These are phyloP conservation scores for Neofusicoccum sp. DNA, from an alignment of 2,329 filamentous ascomycete species.

Conservation along the genomic window DNA sequence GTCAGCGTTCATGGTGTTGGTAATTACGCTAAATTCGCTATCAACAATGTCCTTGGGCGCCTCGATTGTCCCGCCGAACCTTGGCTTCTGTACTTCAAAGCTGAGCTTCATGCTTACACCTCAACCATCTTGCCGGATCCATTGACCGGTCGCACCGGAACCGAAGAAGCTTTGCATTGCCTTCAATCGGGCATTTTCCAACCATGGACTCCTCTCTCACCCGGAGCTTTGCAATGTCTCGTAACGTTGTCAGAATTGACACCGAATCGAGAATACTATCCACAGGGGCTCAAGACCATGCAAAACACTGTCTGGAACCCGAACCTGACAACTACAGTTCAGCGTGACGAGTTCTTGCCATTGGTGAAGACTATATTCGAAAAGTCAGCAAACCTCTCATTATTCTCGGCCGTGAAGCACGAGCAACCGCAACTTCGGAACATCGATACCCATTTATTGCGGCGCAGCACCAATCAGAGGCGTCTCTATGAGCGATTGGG, in stretches of 20 bases:
- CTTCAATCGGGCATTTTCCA: conserved; percentile 52
- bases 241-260: conserved; percentile 35
- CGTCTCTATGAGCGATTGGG: neutral
- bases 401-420: neutral
- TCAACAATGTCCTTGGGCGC: conserved; percentile 56
- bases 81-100: conserved; percentile 55
- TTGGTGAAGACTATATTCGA: conserved; percentile 22
- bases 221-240: conserved; percentile 19
- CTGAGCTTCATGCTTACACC: conserved; percentile 60
- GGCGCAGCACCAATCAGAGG: neutral
- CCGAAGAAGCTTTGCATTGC: conserved; percentile 57
- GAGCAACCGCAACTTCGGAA: neutral
- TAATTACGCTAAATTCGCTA: conserved; percentile 50
- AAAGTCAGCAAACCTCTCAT: conserved; percentile 19
- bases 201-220: conserved; percentile 28
- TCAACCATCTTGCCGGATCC: conserved; percentile 58
- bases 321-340: conserved; percentile 25
- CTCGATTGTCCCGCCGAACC: conserved; percentile 60
- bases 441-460: neutral
- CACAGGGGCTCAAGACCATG: conserved; percentile 27
- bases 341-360: conserved; percentile 31
- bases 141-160: conserved; percentile 59
- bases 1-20: conserved; percentile 39
- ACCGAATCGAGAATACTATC: conserved; percentile 36
- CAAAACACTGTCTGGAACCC: conserved; percentile 33